These are phyloP conservation scores for Dendrostoma leiphaemia DNA, from an alignment of 2,329 filamentous ascomycete species.

Conservation along the genomic window DNA sequence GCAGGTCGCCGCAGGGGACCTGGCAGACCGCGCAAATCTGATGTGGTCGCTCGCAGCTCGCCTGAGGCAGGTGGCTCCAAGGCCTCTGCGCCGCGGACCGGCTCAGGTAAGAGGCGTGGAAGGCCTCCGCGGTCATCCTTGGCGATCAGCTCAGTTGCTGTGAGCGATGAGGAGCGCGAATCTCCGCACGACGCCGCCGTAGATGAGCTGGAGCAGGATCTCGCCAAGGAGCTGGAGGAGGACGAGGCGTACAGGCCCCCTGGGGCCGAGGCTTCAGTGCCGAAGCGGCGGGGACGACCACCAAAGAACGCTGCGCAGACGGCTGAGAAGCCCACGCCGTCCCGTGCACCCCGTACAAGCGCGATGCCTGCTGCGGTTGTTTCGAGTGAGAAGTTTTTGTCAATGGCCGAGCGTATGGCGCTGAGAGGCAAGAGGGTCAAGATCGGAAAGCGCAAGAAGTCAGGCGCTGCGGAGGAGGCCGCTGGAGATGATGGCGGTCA, in stretches of 20 bases:
- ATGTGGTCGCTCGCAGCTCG: slow-evolving; percentile 11
- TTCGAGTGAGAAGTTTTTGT: slow-evolving; percentile 40
- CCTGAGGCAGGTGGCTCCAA: slow-evolving; percentile 12
- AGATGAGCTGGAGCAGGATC: slow-evolving; percentile 34
- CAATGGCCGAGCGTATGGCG: slow-evolving; percentile 57
- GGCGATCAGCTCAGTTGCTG: slow-evolving; percentile 6
- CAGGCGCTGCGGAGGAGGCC: background rate
- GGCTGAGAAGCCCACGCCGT: background rate
- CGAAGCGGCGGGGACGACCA: slow-evolving; percentile 34
- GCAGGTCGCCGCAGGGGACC: slow-evolving; percentile 19
- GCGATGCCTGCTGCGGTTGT: slow-evolving; percentile 7
- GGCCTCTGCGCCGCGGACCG: slow-evolving; percentile 11
- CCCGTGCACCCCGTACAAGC: background rate
- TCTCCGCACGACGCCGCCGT: slow-evolving; percentile 21
- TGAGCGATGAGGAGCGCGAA: slow-evolving; percentile 16
- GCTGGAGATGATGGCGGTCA: background rate
- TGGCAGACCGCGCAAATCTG: slow-evolving; percentile 27
- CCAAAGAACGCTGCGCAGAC: slow-evolving; percentile 23
- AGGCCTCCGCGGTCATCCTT: slow-evolving; percentile 20
- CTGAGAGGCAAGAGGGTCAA: slow-evolving; percentile 52
- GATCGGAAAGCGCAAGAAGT: slow-evolving; percentile 40
- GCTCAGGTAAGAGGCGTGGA: slow-evolving; percentile 17
- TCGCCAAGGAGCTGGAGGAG: slow-evolving; percentile 31
- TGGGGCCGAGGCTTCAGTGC: background rate
- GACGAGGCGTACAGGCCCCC: background rate